Evolutionary conservation across 1,139 yeast genomes (phyloP).

Genomic region (Casaregolazyma lundiana): DNA sequence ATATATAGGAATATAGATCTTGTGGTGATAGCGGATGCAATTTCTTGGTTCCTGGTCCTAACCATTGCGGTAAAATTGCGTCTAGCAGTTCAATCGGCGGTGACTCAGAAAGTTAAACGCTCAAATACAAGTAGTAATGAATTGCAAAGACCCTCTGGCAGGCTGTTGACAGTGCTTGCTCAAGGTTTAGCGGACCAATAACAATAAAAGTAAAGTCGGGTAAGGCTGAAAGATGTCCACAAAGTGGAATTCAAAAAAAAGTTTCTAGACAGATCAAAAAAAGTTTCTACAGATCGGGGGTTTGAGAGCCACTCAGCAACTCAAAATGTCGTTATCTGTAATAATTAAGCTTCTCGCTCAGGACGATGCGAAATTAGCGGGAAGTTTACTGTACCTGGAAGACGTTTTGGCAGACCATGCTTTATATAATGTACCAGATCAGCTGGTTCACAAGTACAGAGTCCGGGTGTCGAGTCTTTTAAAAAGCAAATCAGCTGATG

Average conservation of each 20-base stretch:
- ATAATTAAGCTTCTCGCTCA: conserved; percentile 1
- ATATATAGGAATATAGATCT: conserved; percentile 66
- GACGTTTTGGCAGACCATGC: conserved; percentile 4
- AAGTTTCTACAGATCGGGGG: no score
- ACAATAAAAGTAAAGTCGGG: background rate
- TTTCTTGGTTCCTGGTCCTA: background rate
- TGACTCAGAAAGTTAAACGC: no score
- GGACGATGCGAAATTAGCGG: conserved; percentile 2
- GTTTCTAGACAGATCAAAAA: conserved; percentile 1
- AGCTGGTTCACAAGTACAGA: conserved; percentile 31
- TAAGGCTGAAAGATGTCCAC: background rate
- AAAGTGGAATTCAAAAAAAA: conserved; percentile 5
- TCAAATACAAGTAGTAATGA: no score
- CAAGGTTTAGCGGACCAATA: no score
- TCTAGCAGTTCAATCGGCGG: no score
- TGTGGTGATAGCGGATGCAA: conserved; percentile 28
- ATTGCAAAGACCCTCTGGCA: no score
- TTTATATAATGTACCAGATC: conserved; percentile 22
- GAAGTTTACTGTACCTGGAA: conserved; percentile 2
- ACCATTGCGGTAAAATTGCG: background rate
- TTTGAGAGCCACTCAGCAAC: no score
- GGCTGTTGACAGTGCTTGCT: background rate
- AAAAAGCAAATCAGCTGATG: conserved; percentile 29
- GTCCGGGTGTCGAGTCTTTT: conserved; percentile 36
- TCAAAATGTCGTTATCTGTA: conserved; percentile 2